Conservation (phyloP, 257 asterid genomes). For the Cruciata laevipes region DNA sequence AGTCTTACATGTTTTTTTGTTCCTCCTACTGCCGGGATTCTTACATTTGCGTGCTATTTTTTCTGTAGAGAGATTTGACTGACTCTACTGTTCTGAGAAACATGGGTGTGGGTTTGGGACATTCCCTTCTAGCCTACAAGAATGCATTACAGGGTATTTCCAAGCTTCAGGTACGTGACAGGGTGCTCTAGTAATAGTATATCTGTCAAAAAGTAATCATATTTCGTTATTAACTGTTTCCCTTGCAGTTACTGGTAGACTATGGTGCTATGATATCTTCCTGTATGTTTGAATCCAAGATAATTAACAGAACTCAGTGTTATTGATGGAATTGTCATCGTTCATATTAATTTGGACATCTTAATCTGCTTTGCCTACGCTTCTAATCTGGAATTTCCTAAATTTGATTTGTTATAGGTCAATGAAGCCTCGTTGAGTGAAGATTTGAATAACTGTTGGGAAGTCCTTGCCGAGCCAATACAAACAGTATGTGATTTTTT, state of each 20-base stretch:
- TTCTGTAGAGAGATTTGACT: constrained; percentile 73
- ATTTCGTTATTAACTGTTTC: background rate
- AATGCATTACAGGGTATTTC: constrained; percentile 73
- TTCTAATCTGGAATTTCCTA: constrained; percentile 3
- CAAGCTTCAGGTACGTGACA: constrained; percentile 66
- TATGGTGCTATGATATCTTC: no score
- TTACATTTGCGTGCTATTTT: background rate
- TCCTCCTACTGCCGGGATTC: constrained; percentile 3
- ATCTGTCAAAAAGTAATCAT: background rate
- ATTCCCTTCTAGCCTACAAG: constrained; percentile 77
- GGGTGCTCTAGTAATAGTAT: background rate
- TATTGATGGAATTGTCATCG: background rate
- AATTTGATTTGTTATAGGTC: constrained; percentile 34
- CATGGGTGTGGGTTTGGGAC: constrained; percentile 89
- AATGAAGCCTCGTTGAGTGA: constrained; percentile 55
- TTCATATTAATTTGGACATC: background rate
- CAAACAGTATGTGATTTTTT: constrained; percentile 60
- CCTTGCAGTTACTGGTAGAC: background rate
- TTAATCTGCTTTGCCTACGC: background rate
- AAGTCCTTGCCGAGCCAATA: constrained; percentile 95
- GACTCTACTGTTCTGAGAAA: constrained; percentile 85
- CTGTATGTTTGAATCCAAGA: background rate
- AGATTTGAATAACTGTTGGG: constrained; percentile 77
- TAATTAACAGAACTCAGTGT: background rate
- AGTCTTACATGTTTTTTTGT: constrained; percentile 6